Evolutionary conservation across 148 eudicot species (phyloP).

Genomic region (Selenicereus undatus): DNA sequence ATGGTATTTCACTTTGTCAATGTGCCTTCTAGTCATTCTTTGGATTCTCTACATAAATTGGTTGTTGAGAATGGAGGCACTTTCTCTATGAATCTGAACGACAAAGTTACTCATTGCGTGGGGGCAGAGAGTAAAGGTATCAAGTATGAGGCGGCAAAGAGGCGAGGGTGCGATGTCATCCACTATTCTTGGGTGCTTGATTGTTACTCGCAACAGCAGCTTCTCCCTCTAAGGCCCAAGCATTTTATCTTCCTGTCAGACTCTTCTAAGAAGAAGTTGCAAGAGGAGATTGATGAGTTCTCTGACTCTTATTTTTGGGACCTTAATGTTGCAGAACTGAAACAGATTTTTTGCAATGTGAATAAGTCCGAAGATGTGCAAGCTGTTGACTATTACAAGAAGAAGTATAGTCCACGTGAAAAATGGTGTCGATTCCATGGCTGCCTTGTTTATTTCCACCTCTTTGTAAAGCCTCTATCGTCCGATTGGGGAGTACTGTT

Average conservation of each 20-base stretch:
- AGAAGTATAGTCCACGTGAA: slow-evolving; percentile 62
- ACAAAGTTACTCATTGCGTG: slow-evolving; percentile 80
- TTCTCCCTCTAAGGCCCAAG: slow-evolving; percentile 73
- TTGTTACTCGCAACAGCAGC: slow-evolving; percentile 73
- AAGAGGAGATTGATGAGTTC: slow-evolving; percentile 85
- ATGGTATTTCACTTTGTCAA: slow-evolving; percentile 79
- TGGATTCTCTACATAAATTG: slow-evolving; percentile 73
- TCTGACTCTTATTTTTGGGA: slow-evolving; percentile 82
- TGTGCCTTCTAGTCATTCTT: slow-evolving; percentile 53
- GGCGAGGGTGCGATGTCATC: slow-evolving; percentile 65
- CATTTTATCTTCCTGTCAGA: slow-evolving; percentile 76
- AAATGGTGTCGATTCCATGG: slow-evolving; percentile 74
- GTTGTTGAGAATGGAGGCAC: slow-evolving; percentile 90
- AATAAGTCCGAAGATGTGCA: slow-evolving; percentile 45
- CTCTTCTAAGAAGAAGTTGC: slow-evolving; percentile 51
- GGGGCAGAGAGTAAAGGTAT: slow-evolving; percentile 91
- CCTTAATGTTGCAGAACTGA: slow-evolving; percentile 56
- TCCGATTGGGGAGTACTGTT: slow-evolving; percentile 38
- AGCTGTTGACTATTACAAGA: slow-evolving; percentile 51
- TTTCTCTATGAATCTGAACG: slow-evolving; percentile 88
- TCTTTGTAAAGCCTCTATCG: slow-evolving; percentile 35
- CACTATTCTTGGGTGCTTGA: slow-evolving; percentile 87
- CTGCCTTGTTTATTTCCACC: slow-evolving; percentile 67
- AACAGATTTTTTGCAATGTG: slow-evolving; percentile 63
- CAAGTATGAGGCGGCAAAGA: slow-evolving; percentile 87